Evolutionary conservation across 768 basidiomycete genomes (phyloP), one percentile per base, ranked within the genome.

Genomic region (Lanmaoa rubissima): DNA sequence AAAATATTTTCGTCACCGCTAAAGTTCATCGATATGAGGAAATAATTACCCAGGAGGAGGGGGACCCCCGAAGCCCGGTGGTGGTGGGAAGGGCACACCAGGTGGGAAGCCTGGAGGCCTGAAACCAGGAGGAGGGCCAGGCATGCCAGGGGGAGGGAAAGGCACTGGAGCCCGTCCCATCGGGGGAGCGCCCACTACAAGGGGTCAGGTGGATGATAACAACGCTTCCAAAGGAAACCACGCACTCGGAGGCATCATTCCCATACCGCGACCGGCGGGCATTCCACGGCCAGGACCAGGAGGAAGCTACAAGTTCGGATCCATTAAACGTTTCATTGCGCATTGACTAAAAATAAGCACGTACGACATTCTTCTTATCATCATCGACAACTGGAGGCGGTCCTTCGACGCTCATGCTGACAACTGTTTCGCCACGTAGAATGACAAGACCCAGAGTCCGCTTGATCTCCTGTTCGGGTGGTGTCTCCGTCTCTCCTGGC

Each of bases 181-280:
- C 31, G 80, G 75, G 42, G 83, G 86, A 35, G 75, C 78, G 26
- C 82, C 85, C 78, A 83, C 86, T 89, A 35, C 48, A 53, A 54
- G 41, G 40, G 45, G 60, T 66, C 45, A 56, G 58, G 47, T 48
- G 44, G 24, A 40, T 11, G 54, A 61, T 48, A 64, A 60, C 61
- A 64, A 58, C 39, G 61, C 38, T 50, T 54, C 51, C 42, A 55
- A 53, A 49, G 14, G 57, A 58, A 43, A 40, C 13, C 49, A 79
- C 88, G 54, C 71, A 90, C 90, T 83, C 2, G 90, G 87, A 53
- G 90, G 90, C 84, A 92, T 85, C 90, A 92, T 94, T 53, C 93
- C 92, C 85, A 98, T 96, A 55, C 96, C 96, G 65, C 96, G 87
- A 63, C 96, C 95, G 41, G 95, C 96, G 70, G 95, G 93, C 80